Percentiles rank a stretch among this genome's conserved stretches.
Conservation (phyloP, 495 filamentous ascomycete species). For the Geopyxis carbonaria region DNA sequence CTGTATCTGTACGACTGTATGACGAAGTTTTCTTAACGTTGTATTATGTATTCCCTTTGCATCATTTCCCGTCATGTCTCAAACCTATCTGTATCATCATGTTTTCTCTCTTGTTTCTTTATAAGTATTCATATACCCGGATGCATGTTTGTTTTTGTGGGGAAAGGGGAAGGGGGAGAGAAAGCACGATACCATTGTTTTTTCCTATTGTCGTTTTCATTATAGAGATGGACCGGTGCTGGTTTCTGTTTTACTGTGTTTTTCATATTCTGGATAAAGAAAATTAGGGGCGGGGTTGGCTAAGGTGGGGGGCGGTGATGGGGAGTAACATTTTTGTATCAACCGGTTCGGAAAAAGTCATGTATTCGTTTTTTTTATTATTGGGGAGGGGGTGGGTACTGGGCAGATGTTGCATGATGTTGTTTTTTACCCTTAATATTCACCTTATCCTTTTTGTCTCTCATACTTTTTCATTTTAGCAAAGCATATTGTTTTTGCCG, state of each 20-base stretch:
- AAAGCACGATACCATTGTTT: constrained; percentile 2
- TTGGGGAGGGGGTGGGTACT: too few relatives aligned
- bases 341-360: background rate
- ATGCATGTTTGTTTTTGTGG: too few relatives aligned
- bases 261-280: background rate
- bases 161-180: too few relatives aligned
- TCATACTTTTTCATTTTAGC: too few relatives aligned
- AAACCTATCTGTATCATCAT: background rate
- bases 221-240: background rate
- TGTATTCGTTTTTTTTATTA: background rate
- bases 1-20: constrained; percentile 3
- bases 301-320: background rate
- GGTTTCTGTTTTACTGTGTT: background rate
- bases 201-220: background rate
- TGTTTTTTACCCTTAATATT: too few relatives aligned
- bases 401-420: too few relatives aligned
- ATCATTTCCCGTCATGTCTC: background rate
- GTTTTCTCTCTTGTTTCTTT: background rate
- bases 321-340: too few relatives aligned
- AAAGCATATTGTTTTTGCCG: too few relatives aligned
- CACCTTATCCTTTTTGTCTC: too few relatives aligned
- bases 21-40: background rate
- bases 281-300: background rate
- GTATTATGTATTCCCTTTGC: background rate
- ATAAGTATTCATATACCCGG: background rate